phyloP scores from a whole-genome alignment of 371 early-diverging fungal genomes.

The Mortierella sp. region DNA sequence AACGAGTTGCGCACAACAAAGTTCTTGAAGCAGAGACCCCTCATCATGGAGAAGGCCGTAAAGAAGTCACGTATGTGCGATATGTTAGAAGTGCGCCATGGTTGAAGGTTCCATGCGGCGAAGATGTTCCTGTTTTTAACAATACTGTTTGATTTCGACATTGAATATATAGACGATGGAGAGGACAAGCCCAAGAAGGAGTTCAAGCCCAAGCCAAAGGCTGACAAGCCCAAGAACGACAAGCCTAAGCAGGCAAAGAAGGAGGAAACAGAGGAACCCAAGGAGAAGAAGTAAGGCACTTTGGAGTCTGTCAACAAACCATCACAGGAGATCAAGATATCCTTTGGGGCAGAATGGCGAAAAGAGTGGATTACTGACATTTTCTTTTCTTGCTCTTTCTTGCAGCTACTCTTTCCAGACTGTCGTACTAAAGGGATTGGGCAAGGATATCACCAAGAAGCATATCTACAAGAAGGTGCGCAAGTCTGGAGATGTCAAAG shows the following conservation, averaged over 20 bases:
- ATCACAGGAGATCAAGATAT: not conserved
- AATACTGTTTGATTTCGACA: not conserved
- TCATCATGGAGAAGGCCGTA: constrained; percentile 86
- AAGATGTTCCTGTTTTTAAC: not conserved
- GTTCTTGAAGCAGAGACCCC: constrained; percentile 73
- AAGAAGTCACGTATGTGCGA: constrained; percentile 62
- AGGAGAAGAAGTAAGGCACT: constrained; percentile 53
- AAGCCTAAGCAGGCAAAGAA: constrained; percentile 31
- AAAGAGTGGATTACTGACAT: not conserved
- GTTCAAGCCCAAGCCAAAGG: constrained; percentile 40
- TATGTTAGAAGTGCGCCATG: not conserved
- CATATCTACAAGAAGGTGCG: constrained; percentile 78
- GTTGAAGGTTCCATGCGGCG: not conserved
- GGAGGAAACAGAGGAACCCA: constrained; percentile 37
- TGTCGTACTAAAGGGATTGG: constrained; percentile 50
- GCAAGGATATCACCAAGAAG: constrained; percentile 69
- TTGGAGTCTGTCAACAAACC: not conserved
- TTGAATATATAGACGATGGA: constrained; percentile 21
- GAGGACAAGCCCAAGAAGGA: constrained; percentile 35
- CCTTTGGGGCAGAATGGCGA: not conserved
- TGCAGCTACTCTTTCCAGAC: constrained; percentile 49
- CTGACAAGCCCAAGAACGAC: constrained; percentile 9
- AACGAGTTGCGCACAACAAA: constrained; percentile 75
- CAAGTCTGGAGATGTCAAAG: constrained; percentile 72
- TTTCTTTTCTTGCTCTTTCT: not conserved